Conservation (phyloP, 805 yeast species). For the Zygoascus bituminiphila region DNA sequence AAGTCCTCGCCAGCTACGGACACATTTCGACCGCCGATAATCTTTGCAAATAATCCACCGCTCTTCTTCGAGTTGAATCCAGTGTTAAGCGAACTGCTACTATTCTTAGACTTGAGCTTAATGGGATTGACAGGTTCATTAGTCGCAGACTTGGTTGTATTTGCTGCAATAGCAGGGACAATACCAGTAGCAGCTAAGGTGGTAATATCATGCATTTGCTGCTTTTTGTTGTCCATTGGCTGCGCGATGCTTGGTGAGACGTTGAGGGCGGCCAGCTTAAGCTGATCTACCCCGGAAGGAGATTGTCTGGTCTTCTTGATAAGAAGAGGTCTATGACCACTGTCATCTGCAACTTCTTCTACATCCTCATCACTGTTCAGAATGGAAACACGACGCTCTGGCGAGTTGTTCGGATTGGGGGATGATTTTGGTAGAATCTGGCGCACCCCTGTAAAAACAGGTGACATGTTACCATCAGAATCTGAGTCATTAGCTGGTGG, state of each 20-base stretch:
- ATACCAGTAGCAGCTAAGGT: neutral
- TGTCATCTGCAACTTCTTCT: neutral
- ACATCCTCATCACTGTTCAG: neutral
- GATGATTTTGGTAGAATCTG: no score
- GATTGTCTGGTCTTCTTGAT: conserved; percentile 4
- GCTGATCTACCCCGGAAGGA: neutral
- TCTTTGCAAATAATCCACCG: neutral
- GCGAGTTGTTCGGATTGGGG: neutral
- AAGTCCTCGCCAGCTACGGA: conserved; percentile 13
- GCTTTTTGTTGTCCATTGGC: neutral
- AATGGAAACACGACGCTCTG: neutral
- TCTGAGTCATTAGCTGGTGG: neutral
- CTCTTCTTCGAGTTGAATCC: neutral
- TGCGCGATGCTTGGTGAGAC: neutral
- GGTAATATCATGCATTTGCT: neutral
- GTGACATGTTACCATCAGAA: neutral
- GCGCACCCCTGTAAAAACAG: neutral
- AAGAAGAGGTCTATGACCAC: neutral
- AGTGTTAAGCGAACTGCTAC: neutral
- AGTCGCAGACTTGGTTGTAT: neutral
- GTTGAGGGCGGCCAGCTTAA: neutral
- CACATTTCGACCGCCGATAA: conserved; percentile 1
- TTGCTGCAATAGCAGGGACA: neutral
- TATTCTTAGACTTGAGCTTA: neutral
- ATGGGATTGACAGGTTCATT: neutral